These are phyloP conservation scores for Mycena olivaceomarginata DNA, from an alignment of 768 basidiomycete genomes.

Conservation along the genomic window DNA sequence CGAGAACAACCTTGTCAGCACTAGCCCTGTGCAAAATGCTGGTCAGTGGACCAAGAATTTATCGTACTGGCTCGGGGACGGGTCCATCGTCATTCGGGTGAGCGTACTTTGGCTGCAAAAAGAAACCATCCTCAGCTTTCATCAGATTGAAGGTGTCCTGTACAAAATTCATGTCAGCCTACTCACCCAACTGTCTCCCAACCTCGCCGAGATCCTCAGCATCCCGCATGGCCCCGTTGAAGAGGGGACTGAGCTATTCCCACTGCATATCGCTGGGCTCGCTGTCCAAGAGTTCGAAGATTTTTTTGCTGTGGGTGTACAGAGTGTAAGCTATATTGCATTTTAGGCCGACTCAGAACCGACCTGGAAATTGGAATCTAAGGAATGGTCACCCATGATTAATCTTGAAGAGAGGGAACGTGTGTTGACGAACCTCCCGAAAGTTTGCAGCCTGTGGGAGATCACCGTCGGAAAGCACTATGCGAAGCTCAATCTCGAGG, in stretches of 20 bases:
- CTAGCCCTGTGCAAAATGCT: neutral
- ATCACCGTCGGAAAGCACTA: neutral
- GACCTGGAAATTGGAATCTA: no score
- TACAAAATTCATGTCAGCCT: no score
- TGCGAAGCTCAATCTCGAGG: neutral
- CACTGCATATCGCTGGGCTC: neutral
- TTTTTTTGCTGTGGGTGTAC: constrained; percentile 9
- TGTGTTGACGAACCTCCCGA: constrained; percentile 8
- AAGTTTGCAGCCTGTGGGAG: constrained; percentile 1
- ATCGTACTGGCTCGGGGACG: neutral
- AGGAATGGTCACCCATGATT: neutral
- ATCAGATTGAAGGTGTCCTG: neutral
- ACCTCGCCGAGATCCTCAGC: no score
- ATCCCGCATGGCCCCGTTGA: no score
- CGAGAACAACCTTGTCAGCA: neutral
- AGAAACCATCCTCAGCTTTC: neutral
- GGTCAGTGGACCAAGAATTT: constrained; percentile 1
- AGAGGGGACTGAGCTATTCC: neutral
- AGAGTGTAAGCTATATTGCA: neutral
- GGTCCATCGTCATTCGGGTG: neutral
- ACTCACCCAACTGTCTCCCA: no score
- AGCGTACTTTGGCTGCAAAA: no score
- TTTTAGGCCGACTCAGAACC: neutral
- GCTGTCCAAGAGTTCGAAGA: constrained; percentile 5
- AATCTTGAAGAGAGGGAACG: neutral